Conservation (phyloP, 441 rosid species). For the Erysimum pusillum region DNA sequence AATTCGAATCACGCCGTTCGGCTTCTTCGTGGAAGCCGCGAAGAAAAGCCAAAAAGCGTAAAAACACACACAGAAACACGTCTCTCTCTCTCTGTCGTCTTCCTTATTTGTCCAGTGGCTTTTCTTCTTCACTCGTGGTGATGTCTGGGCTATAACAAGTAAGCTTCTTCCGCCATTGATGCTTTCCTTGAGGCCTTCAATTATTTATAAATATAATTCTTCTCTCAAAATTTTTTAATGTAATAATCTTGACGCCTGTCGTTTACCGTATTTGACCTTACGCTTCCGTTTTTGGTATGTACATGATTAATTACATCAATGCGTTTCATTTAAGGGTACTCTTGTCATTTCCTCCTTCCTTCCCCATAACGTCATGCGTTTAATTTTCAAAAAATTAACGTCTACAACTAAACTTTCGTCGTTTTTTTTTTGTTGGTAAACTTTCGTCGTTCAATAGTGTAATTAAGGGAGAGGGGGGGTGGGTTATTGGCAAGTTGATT, state of each 20-base stretch:
- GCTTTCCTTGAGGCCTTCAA: slow-evolving; percentile 23
- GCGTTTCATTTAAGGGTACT: slow-evolving; percentile 14
- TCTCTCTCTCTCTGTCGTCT: slow-evolving; percentile 20
- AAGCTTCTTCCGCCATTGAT: slow-evolving; percentile 45
- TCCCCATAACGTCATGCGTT: slow-evolving; percentile 8
- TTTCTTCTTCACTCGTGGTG: slow-evolving; percentile 35
- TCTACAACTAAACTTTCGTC: neutral
- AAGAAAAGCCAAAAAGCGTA: slow-evolving; percentile 23
- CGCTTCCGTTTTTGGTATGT: slow-evolving; percentile 32
- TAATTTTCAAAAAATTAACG: slow-evolving; percentile 18
- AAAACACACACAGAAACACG: neutral
- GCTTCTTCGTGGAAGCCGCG: slow-evolving; percentile 30
- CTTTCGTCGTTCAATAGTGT: too few species aligned
- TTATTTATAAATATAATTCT: neutral
- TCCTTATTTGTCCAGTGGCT: slow-evolving; percentile 10
- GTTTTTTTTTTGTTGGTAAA: too few species aligned
- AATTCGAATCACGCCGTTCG: slow-evolving; percentile 7
- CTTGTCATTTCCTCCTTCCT: neutral
- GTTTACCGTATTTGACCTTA: slow-evolving; percentile 38
- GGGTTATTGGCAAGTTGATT: too few species aligned
- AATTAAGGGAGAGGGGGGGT: neutral
- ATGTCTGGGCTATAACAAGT: slow-evolving; percentile 36
- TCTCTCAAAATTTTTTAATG: neutral
- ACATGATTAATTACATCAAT: neutral
- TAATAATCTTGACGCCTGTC: slow-evolving; percentile 38